Percentiles rank a stretch among this genome's conserved stretches.
These are phyloP conservation scores for Eruca vesicaria DNA, from an alignment of 441 rosid genomes.

Conservation along the genomic window DNA sequence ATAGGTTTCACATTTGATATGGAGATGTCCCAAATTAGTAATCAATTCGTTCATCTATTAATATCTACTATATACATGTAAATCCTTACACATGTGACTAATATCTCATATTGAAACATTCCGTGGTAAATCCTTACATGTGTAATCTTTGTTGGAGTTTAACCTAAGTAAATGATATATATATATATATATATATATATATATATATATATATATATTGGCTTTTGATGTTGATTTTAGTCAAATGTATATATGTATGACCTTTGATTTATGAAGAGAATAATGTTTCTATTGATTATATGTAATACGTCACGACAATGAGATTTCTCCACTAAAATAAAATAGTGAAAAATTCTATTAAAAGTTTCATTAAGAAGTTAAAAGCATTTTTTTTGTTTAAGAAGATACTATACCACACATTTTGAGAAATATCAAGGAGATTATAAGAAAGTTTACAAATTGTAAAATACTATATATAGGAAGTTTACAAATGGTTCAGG, in stretches of 20 bases:
- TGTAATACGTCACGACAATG: background rate
- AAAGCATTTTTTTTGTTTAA: background rate
- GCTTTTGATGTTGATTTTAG: background rate
- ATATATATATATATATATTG: background rate
- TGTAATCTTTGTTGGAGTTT: background rate
- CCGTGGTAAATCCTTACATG: too few relatives aligned
- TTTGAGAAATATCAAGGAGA: background rate
- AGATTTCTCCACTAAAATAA: background rate
- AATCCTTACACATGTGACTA: background rate
- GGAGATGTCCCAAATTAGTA: conserved; percentile 17
- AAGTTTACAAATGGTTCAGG: background rate
- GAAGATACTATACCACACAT: background rate
- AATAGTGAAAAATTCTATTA: background rate
- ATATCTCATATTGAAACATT: background rate
- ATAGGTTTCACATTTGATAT: conserved; percentile 26
- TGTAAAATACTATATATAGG: background rate
- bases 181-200: background rate
- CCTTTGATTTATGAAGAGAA: background rate
- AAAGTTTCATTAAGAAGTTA: background rate
- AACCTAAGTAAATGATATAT: background rate
- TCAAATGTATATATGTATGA: background rate
- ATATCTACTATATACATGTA: background rate
- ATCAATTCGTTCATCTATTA: background rate
- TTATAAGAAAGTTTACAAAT: background rate
- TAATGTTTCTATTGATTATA: background rate